These are phyloP conservation scores for Mortierella sp. DNA, from an alignment of 371 early-diverging fungal genomes.

Conservation along the genomic window DNA sequence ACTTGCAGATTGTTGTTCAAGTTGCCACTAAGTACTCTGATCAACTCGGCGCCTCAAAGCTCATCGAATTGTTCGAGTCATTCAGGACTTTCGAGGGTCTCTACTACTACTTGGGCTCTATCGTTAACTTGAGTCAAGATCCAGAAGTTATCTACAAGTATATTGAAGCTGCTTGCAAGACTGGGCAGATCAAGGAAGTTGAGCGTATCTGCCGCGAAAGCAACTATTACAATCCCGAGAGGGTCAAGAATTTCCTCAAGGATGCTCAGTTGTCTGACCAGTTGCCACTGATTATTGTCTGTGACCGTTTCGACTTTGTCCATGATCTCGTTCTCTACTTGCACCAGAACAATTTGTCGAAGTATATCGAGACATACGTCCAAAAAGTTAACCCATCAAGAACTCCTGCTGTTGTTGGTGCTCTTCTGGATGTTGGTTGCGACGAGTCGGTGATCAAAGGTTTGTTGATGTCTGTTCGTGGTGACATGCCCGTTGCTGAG, in stretches of 20 bases:
- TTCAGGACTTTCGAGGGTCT: conserved; percentile 94
- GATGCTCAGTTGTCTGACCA: conserved; percentile 96
- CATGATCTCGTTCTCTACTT: conserved; percentile 96
- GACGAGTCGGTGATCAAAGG: conserved; percentile 94
- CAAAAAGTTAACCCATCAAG: conserved; percentile 96
- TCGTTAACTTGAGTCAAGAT: conserved; percentile 95
- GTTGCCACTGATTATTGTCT: conserved; percentile 97
- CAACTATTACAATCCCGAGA: conserved; percentile 95
- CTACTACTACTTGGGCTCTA: conserved; percentile 91
- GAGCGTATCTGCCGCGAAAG: conserved; percentile 97
- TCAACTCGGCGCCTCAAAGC: conserved; percentile 86
- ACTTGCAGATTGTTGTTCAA: conserved; percentile 95
- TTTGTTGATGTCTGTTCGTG: conserved; percentile 83
- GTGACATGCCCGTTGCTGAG: conserved; percentile 85
- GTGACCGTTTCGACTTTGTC: conserved; percentile 96
- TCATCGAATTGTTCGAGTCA: conserved; percentile 93
- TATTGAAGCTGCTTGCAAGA: conserved; percentile 94
- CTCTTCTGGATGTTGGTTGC: conserved; percentile 97
- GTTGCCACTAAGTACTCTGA: conserved; percentile 97
- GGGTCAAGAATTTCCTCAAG: conserved; percentile 98
- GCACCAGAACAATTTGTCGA: conserved; percentile 92
- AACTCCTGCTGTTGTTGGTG: conserved; percentile 96
- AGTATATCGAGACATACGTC: conserved; percentile 98
- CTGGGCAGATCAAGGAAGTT: conserved; percentile 96
- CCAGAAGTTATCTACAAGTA: conserved; percentile 97